A percentile compares a stretch with the other conserved stretches of the same genome.
These are phyloP conservation scores for Arthrobotrys sphaeroides DNA, from an alignment of 2,329 filamentous ascomycete species.

Conservation along the genomic window DNA sequence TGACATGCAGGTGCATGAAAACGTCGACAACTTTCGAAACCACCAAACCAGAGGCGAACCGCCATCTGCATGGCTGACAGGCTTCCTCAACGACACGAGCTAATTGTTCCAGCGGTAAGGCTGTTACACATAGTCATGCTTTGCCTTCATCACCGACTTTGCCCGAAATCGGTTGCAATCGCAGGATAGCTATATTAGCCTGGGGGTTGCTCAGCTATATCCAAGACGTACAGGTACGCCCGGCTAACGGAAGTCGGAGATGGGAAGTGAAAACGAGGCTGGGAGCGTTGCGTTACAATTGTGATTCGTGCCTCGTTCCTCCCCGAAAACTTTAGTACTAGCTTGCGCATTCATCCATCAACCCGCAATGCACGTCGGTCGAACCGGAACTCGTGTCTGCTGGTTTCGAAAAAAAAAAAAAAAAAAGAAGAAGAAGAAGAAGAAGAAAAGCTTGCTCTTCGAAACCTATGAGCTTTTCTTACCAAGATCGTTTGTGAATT, in stretches of 20 bases:
- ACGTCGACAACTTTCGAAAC: background rate
- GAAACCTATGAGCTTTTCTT: too few species aligned
- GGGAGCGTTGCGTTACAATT: background rate
- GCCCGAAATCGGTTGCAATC: background rate
- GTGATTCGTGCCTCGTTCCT: background rate
- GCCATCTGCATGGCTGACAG: constrained; percentile 14
- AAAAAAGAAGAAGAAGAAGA: too few species aligned
- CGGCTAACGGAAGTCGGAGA: background rate
- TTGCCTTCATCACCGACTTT: background rate
- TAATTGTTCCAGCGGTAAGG: constrained; percentile 1
- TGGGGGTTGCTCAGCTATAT: background rate
- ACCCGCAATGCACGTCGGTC: background rate
- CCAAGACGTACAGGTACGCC: background rate
- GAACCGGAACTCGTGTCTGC: background rate
- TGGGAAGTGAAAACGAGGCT: background rate
- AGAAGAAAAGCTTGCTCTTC: too few species aligned
- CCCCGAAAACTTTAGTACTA: background rate
- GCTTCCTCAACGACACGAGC: background rate
- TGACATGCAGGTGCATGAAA: constrained; percentile 23
- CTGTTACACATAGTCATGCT: constrained; percentile 2
- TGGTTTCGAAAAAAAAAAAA: too few species aligned
- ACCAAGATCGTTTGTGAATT: too few species aligned
- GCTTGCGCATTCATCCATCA: too few species aligned
- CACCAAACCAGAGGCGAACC: constrained; percentile 9
- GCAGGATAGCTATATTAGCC: too few species aligned